Evolutionary conservation across 2,329 filamentous ascomycete species (phyloP).

Genomic region (Colletotrichum melonis): DNA sequence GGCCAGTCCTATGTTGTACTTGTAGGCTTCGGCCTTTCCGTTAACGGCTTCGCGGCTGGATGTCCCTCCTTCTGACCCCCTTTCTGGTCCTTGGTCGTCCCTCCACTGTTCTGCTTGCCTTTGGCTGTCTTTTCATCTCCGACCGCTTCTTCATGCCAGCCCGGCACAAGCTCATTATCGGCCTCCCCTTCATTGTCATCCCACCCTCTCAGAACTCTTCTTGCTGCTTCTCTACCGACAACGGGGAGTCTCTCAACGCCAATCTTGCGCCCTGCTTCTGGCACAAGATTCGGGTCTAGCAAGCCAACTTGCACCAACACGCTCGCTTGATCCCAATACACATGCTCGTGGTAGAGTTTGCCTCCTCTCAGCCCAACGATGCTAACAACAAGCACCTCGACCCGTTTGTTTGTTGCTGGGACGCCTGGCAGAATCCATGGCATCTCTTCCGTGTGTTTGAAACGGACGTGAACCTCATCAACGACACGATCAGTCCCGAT

Average conservation of each 20-base stretch:
- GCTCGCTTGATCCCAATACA: constrained; percentile 73
- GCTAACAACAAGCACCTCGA: constrained; percentile 68
- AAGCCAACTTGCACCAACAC: constrained; percentile 70
- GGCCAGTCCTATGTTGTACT: no score
- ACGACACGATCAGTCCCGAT: constrained; percentile 73
- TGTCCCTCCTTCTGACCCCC: no score
- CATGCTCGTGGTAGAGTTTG: constrained; percentile 71
- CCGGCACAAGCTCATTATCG: constrained; percentile 53
- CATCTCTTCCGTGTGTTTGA: constrained; percentile 67
- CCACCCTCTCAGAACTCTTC: constrained; percentile 47
- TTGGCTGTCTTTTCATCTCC: not conserved
- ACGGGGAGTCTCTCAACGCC: constrained; percentile 52
- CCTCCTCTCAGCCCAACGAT: constrained; percentile 70
- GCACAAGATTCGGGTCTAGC: constrained; percentile 54
- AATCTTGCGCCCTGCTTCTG: constrained; percentile 45
- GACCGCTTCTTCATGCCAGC: constrained; percentile 43
- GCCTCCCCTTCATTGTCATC: constrained; percentile 54
- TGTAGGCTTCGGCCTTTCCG: no score
- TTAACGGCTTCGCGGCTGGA: no score
- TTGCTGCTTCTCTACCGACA: constrained; percentile 52
- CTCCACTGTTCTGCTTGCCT: no score
- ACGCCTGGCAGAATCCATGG: constrained; percentile 73
- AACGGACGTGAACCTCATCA: constrained; percentile 69
- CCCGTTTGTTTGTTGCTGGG: constrained; percentile 61
- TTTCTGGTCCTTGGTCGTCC: no score